Evolutionary conservation across 2,329 filamentous ascomycete genomes (phyloP), one percentile per base, ranked within the genome.

Genomic region (Drechslerella dactyloides): DNA sequence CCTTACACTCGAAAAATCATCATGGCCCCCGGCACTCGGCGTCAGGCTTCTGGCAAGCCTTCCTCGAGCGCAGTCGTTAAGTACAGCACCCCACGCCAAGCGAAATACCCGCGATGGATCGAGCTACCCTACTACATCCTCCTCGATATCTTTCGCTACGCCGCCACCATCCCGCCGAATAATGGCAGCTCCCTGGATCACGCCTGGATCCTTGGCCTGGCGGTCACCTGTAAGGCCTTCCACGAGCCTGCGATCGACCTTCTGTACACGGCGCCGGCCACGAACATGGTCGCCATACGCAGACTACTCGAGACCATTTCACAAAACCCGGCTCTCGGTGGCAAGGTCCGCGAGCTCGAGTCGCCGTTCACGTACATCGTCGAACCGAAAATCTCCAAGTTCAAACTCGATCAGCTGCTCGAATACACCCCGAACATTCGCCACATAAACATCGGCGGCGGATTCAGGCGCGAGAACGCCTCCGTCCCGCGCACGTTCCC

Each of bases 211-310:
- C 56, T 57, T 50, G 63, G 58, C 17, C 50, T 59, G 1, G 59
- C 66, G 6, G 53, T 62, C 40, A 70, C 66, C 54, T 70, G 66
- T 50, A 70, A 70, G 37, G 19, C 59, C 11, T 70, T 70, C 54
- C 44, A 40, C 44, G 59, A 60, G 42, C 59, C 66, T n/a, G 66
- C 66, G 24, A 64, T 59, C 33, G 58, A 70, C 35, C 66, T 70
- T 15, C 55, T 70, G 3, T 70, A 70, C 51, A 30, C 40, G 1
- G 54, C 54, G 1, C 66, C 66, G 7, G 59, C 66, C 2, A 64
- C 52, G 27, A 52, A 52, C 13, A 53, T 59, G 2, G 33, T 50
- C 40, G 23, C 50, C 19, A 46, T 64, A 17, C 59, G 66, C 21
- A 70, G 64, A 44, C 37, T 70, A 23, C 21, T 40, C 50, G 66